Evolutionary conservation across 768 basidiomycete species (phyloP), one percentile per base, ranked within the genome.

Genomic region (Guyanaporus albipodus): DNA sequence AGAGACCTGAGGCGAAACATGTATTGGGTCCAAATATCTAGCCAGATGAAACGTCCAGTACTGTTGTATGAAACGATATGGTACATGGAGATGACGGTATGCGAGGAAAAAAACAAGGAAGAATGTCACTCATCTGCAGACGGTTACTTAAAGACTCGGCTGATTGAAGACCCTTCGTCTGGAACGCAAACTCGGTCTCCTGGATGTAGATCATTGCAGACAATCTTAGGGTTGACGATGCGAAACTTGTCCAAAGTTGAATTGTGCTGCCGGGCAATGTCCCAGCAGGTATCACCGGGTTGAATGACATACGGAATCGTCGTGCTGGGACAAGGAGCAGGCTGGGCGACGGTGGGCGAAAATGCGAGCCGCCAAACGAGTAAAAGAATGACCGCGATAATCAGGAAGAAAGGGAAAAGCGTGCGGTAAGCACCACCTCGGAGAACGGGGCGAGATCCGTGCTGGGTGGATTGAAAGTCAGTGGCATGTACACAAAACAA

Each of bases 351-450:
- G 8, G 73, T 59, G 8, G 66, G 64, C 3, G 60, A 58, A 36
- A 79, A 68, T 14, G 80, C 68, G 36, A 85, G 71, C 10, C 82
- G 78, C 78, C 80, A 85, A 49, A 83, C 65, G 44, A 85, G 74
- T 11, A 87, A 71, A 32, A 87, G 72, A 17, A 79, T 49, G 44
- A 80, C 82, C 10, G 76, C 78, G 34, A 85, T 74, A 39, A 85
- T 74, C 47, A 87, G 79, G 70, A 85, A 82, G 69, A 85, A 87
- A 7, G 84, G 84, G 57, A 83, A 81, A 7, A 87, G 71, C 0
- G 80, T 74, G 19, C 78, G 75, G 56, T 85, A 85, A 6, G 78
- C 70, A 9, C 64, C 60, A n/a, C 70, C 57, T 43, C 70, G 72
- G 39, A 68, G 56, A 49, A 58, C 50, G 8, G 63, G 55, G 34